phyloP scores from a whole-genome alignment of 257 asterid species.

The Nicotiana otophora region DNA sequence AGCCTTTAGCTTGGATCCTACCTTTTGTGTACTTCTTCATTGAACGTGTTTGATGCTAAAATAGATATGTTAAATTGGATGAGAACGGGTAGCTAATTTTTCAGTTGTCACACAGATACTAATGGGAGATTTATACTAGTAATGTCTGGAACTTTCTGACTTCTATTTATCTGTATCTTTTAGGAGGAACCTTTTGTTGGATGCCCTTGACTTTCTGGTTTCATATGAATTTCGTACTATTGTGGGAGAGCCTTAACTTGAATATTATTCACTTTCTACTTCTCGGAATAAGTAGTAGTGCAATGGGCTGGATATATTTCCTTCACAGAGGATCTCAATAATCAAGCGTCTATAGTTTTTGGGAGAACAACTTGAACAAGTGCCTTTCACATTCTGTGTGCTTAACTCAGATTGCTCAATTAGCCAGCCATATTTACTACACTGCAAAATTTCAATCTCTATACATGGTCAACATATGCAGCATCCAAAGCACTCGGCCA shows the following conservation, averaged over 20 bases:
- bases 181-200: neutral
- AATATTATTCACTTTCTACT: constrained; percentile 4
- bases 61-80: neutral
- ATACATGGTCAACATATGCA: neutral
- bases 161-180: neutral
- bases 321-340: neutral
- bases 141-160: neutral
- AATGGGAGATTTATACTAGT: neutral
- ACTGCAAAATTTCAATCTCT: neutral
- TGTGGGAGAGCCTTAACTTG: neutral
- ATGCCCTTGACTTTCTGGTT: neutral
- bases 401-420: neutral
- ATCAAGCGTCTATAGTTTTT: neutral
- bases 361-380: neutral
- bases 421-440: neutral
- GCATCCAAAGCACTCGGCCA: neutral
- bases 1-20: neutral
- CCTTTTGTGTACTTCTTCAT: neutral
- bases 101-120: neutral
- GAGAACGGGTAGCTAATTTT: neutral
- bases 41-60: neutral
- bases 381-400: neutral
- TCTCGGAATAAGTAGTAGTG: neutral
- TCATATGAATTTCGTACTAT: neutral
- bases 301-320: neutral